Evolutionary conservation across 805 yeast genomes (phyloP).

Genomic region (Kuraishia floccosa): DNA sequence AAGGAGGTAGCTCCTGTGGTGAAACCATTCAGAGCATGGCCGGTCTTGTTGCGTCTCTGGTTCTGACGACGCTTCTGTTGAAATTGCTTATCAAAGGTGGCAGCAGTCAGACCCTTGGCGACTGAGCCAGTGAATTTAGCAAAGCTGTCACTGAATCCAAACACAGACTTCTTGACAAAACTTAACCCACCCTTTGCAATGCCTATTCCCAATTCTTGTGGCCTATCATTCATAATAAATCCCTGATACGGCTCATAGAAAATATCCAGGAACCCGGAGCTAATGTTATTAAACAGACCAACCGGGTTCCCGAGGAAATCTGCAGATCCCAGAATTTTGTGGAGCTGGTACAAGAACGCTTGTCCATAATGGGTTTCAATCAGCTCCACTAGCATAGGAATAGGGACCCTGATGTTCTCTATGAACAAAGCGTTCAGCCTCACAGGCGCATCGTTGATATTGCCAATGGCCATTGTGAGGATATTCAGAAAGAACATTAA

Average conservation of each 20-base stretch:
- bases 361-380: constrained; percentile 83
- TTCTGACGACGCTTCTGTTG: constrained; percentile 73
- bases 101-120: constrained; percentile 88
- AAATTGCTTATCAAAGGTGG: constrained; percentile 75
- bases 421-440: constrained; percentile 75
- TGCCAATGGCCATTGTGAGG: constrained; percentile 93
- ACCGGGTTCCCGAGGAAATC: constrained; percentile 97
- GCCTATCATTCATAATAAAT: constrained; percentile 84
- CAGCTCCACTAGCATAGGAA: constrained; percentile 58
- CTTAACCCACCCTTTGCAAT: constrained; percentile 93
- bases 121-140: constrained; percentile 88
- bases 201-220: constrained; percentile 92
- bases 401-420: constrained; percentile 83
- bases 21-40: constrained; percentile 77
- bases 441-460: constrained; percentile 94
- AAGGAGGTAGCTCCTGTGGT: constrained; percentile 83
- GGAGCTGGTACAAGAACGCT: constrained; percentile 83
- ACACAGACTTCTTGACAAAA: constrained; percentile 88
- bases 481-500: constrained; percentile 73
- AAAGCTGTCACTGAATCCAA: constrained; percentile 88
- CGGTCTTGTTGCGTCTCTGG: constrained; percentile 68
- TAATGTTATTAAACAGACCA: constrained; percentile 83
- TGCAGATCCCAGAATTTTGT: constrained; percentile 90
- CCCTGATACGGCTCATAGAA: constrained; percentile 98
- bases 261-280: constrained; percentile 93